Evolutionary conservation across 768 basidiomycete genomes (phyloP), one percentile per base, ranked within the genome.

Genomic region (Leccinum longicurvipes): DNA sequence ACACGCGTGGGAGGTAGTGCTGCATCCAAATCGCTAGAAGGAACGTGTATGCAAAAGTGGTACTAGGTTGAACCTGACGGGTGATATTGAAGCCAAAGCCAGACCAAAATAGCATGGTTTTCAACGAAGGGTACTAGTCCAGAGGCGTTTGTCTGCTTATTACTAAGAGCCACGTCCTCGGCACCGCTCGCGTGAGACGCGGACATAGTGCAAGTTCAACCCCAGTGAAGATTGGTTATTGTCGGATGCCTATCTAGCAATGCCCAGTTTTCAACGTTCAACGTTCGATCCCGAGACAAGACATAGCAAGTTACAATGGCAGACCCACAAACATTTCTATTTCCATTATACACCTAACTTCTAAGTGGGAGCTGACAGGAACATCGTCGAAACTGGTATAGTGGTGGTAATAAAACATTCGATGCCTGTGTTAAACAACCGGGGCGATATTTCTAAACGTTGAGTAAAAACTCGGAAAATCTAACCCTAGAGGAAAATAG

Each of bases 371-470:
- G 15, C 25, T 19, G 10, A 5, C 25, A 15, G 24, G 11, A 44
- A 12, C 49, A 49, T n/a, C n/a, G n/a, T n/a, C 39, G 52, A 14
- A 32, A 53, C 27, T 48, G 24, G 60, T 24, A 42, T 55, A 19
- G 31, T 47, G 56, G 36, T 28, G 59, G 34, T 68, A 60, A 34
- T 50, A 58, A 31, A 58, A 66, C 60, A 62, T 28, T 50, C 41
- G 56, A 53, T 57, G 51, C 54, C 62, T 61, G 48, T 59, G 52
- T 19, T 41, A 57, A 59, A 62, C 66, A 68, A 25, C 56, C 31
- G 32, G 45, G 7, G 19, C 41, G 55, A n/a, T 32, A 25, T 27
- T n/a, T 25, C 24, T 65, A 67, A 65, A 61, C 56, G 67, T 36
- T 31, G 47, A 63, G 61, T 57, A 67, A 62, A 58, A 60, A 60